Evolutionary conservation across 2,329 filamentous ascomycete genomes (phyloP).

Genomic region (Colletotrichum magnum): DNA sequence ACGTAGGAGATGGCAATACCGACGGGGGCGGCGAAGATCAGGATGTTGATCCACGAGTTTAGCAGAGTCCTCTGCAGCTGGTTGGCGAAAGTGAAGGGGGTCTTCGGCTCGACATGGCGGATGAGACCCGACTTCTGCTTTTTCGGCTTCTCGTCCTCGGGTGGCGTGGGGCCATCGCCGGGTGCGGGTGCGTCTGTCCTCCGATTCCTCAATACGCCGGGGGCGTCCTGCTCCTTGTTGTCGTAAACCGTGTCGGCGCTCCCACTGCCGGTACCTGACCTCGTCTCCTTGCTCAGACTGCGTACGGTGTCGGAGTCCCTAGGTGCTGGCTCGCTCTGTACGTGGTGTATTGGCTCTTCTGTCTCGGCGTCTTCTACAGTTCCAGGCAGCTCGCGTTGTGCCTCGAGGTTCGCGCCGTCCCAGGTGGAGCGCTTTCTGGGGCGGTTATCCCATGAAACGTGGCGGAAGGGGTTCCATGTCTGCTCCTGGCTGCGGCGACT

Average conservation of each 20-base stretch:
- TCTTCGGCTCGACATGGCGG: slow-evolving; percentile 63
- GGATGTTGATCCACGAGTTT: slow-evolving; percentile 88
- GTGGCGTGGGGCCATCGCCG: slow-evolving; percentile 35
- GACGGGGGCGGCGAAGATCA: slow-evolving; percentile 83
- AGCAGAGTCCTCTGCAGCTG: slow-evolving; percentile 83
- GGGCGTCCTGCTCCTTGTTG: slow-evolving; percentile 43
- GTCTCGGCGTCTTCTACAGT: slow-evolving; percentile 41
- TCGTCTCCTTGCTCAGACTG: slow-evolving; percentile 37
- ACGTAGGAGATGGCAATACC: slow-evolving; percentile 83
- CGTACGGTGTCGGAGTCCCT: slow-evolving; percentile 44
- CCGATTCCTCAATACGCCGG: slow-evolving; percentile 50
- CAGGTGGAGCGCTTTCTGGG: slow-evolving; percentile 51
- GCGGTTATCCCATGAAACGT: slow-evolving; percentile 53
- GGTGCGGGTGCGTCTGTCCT: slow-evolving; percentile 46
- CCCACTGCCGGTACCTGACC: slow-evolving; percentile 34
- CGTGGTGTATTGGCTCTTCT: slow-evolving; percentile 53
- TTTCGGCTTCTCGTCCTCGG: slow-evolving; percentile 54
- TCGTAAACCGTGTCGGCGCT: slow-evolving; percentile 42
- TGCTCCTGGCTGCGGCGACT: slow-evolving; percentile 56
- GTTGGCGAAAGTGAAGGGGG: slow-evolving; percentile 71
- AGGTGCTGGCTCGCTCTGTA: slow-evolving; percentile 51
- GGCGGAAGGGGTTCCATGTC: slow-evolving; percentile 61
- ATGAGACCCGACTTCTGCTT: slow-evolving; percentile 58
- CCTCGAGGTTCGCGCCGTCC: slow-evolving; percentile 52
- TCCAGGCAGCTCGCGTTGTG: slow-evolving; percentile 43